Base-by-base conservation (phyloP, 208 protist genomes). In the Trypanosoma boissoni region DNA sequence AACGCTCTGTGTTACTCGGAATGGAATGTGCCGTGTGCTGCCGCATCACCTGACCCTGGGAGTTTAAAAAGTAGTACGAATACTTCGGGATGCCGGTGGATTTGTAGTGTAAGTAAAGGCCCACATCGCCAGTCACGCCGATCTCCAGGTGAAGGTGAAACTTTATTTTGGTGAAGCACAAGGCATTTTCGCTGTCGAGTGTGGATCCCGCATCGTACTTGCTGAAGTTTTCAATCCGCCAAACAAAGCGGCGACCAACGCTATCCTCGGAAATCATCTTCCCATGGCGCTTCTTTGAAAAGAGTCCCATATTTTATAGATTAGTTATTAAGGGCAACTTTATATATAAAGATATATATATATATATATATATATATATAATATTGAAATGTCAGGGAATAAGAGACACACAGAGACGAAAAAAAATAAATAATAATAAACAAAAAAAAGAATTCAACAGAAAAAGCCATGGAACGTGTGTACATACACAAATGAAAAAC, bases 1-100 rank as follows among this genome's bases (percentile, higher is more conserved):
- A 96, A 3, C 89, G 83, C 68, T 94, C 76, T 31, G 80, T 72
- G n/a, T 80, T 67, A 0, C 46, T 42, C 3, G 86, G 86, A 46
- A 94, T 91, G 2, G 82, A 91, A 72, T 96, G 84, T 0, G 89
- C 89, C 14, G 89, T 96, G 64, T 96, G 86, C 71, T 94, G 86
- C 5, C 86, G 76, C 83, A 92, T 86, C 32, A 76, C 43, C 46
- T 84, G 59, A 4, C 72, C 65, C 29, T 74, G 53, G 3, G 49
- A 68, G 64, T 94, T 94, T 23, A 65, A 50, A 41, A 94, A 88
- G 71, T 83, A 83, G 76, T 92, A 96, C 31, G 81, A 86, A 75
- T 94, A 96, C 75, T 96, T 96, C 31, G 89, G 89, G 42, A 96
- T 92, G 26, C 77, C 72, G 2, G 76, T 70, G 31, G 66, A 68